These are phyloP conservation scores for Medicago lupulina DNA, from an alignment of 306 rosid genomes.

Conservation along the genomic window DNA sequence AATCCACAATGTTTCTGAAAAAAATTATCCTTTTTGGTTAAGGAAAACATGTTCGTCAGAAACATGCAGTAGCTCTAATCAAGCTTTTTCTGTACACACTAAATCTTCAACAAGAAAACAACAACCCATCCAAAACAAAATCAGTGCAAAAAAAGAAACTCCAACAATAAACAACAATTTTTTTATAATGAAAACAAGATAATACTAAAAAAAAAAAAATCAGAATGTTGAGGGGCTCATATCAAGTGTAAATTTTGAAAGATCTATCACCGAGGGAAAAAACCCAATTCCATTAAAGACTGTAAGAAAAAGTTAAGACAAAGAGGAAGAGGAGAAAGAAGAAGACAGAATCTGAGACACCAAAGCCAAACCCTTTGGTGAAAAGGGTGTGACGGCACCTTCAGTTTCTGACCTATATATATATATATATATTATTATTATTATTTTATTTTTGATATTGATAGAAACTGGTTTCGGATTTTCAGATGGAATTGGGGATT, in stretches of 20 bases:
- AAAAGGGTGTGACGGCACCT: slow-evolving; percentile 58
- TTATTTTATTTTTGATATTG: neutral
- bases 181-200: too few species aligned
- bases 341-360: slow-evolving; percentile 47
- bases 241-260: slow-evolving; percentile 66
- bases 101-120: slow-evolving; percentile 48
- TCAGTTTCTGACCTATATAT: slow-evolving; percentile 11
- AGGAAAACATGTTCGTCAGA: neutral
- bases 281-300: slow-evolving; percentile 28
- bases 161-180: neutral
- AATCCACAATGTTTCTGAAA: neutral
- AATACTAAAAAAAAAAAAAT: neutral
- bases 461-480: neutral
- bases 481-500: slow-evolving; percentile 36
- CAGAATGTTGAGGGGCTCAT: slow-evolving; percentile 58
- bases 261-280: slow-evolving; percentile 57
- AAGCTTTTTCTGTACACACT: slow-evolving; percentile 66
- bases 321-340: neutral
- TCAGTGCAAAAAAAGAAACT: slow-evolving; percentile 44
- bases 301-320: neutral
- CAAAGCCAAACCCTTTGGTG: slow-evolving; percentile 42
- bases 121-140: slow-evolving; percentile 36
- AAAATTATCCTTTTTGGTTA: neutral
- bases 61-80: slow-evolving; percentile 31
- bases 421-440: neutral